A percentile compares a stretch with the other conserved stretches of the same genome.
phyloP scores from a whole-genome alignment of 805 yeast genomes.

The Sugiyamaella smithiae region DNA sequence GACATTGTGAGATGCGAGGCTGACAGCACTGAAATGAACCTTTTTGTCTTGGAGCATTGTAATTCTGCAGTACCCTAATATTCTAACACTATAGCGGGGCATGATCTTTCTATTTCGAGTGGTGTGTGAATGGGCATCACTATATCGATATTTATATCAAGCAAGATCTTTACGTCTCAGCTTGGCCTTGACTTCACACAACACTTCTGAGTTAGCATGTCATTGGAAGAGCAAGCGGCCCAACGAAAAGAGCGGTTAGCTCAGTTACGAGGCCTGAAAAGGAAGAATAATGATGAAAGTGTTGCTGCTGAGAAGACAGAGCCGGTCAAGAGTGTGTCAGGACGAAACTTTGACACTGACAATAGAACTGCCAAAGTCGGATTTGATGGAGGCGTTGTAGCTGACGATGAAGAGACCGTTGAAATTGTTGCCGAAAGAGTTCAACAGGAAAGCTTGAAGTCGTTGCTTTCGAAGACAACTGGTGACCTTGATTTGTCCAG shows the following conservation, averaged over 20 bases:
- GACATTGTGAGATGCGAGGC: constrained; percentile 11
- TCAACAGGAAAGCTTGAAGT: constrained; percentile 30
- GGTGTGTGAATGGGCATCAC: too few relatives aligned
- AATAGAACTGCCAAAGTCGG: constrained; percentile 30
- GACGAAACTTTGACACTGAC: constrained; percentile 31
- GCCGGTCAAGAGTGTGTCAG: neutral
- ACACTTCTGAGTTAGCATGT: constrained; percentile 5
- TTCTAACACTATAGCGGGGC: too few relatives aligned
- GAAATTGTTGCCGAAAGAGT: constrained; percentile 36
- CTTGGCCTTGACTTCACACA: neutral
- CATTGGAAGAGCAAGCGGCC: constrained; percentile 30
- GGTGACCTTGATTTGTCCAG: constrained; percentile 22
- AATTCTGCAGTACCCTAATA: too few relatives aligned
- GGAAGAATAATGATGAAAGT: constrained; percentile 16
- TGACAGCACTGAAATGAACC: neutral
- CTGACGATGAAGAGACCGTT: constrained; percentile 35
- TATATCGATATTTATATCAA: too few relatives aligned
- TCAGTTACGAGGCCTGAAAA: constrained; percentile 30
- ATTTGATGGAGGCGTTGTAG: constrained; percentile 28
- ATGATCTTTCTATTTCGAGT: too few relatives aligned
- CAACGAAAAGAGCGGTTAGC: constrained; percentile 34
- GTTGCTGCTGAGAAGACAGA: constrained; percentile 1
- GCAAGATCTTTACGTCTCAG: too few relatives aligned
- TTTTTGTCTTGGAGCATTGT: neutral
- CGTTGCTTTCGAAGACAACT: constrained; percentile 22